Evolutionary conservation across 345 rosid genomes (phyloP), one percentile per base, ranked within the genome.

Genomic region (Alliaria petiolata): DNA sequence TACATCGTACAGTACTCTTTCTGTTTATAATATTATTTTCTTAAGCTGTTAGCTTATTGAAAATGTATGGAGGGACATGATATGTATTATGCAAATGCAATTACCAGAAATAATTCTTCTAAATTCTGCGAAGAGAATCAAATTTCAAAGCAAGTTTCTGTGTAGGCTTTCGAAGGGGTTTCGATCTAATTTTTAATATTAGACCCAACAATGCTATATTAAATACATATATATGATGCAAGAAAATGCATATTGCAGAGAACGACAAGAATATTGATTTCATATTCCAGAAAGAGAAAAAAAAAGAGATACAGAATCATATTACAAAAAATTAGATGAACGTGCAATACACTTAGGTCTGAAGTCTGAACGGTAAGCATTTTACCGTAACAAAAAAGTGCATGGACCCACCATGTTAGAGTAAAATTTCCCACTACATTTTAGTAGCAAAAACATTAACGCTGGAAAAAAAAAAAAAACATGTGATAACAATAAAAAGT

Each of bases 321-420:
- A 17, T 17, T 44, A 35, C 6, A 46, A 46, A 46, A 30, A 15
- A 31, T 6, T 22, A 26, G 5, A 69, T 69, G 66, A 59, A 70
- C 74, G 74, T 70, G 67, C 67, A 35, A 59, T 59, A 70, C 67
- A 70, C 59, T 58, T 58, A 58, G 74, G 35, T n/a, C n/a, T n/a
- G n/a, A n/a, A n/a, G n/a, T n/a, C n/a, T n/a, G n/a, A n/a, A n/a
- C n/a, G n/a, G n/a, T n/a, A n/a, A n/a, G n/a, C n/a, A n/a, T n/a
- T n/a, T n/a, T n/a, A n/a, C n/a, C n/a, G n/a, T n/a, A n/a, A n/a
- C n/a, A n/a, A n/a, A n/a, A n/a, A n/a, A n/a, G n/a, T n/a, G n/a
- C n/a, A n/a, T n/a, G n/a, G n/a, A n/a, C n/a, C n/a, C n/a, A n/a
- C n/a, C n/a, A n/a, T n/a, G n/a, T n/a, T n/a, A n/a, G n/a, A n/a